Evolutionary conservation across 2,329 filamentous ascomycete species (phyloP).

Genomic region (Hortaea werneckii): DNA sequence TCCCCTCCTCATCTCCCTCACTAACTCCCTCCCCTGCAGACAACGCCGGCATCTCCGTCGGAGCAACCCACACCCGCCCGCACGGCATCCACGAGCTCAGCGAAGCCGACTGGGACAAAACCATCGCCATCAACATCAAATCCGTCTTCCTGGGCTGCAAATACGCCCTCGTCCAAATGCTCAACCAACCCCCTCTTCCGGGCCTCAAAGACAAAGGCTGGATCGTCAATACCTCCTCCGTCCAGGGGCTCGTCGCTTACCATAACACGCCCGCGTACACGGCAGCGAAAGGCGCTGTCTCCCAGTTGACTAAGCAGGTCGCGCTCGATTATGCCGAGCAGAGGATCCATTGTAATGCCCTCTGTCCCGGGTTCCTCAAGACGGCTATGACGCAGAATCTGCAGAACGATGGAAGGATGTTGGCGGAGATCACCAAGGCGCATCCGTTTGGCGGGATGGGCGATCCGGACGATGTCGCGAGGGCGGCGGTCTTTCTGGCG

Average conservation of each 20-base stretch:
- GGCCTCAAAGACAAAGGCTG: constrained; percentile 24
- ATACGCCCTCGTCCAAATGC: constrained; percentile 28
- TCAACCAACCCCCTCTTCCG: constrained; percentile 24
- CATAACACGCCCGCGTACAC: constrained; percentile 28
- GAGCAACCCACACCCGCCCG: constrained; percentile 18
- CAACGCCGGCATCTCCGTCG: constrained; percentile 18
- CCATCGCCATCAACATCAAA: constrained; percentile 28
- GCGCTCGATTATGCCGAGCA: constrained; percentile 35
- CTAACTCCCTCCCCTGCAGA: too few species aligned
- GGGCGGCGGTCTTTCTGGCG: constrained; percentile 34
- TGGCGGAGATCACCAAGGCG: constrained; percentile 17
- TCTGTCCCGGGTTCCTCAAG: constrained; percentile 32
- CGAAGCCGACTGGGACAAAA: constrained; percentile 27
- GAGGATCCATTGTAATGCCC: constrained; percentile 32
- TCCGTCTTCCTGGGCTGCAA: constrained; percentile 32
- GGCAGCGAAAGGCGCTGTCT: constrained; percentile 38
- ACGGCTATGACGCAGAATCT: constrained; percentile 30
- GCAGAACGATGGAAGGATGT: constrained; percentile 21
- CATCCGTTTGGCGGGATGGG: constrained; percentile 27
- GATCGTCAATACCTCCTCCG: constrained; percentile 30
- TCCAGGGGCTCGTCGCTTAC: constrained; percentile 24
- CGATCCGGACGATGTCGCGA: constrained; percentile 31
- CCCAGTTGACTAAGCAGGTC: constrained; percentile 37
- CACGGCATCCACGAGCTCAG: constrained; percentile 21
- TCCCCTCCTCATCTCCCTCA: too few species aligned